phyloP scores from a whole-genome alignment of 2,329 filamentous ascomycete species.

The Fusarium incarnatum region DNA sequence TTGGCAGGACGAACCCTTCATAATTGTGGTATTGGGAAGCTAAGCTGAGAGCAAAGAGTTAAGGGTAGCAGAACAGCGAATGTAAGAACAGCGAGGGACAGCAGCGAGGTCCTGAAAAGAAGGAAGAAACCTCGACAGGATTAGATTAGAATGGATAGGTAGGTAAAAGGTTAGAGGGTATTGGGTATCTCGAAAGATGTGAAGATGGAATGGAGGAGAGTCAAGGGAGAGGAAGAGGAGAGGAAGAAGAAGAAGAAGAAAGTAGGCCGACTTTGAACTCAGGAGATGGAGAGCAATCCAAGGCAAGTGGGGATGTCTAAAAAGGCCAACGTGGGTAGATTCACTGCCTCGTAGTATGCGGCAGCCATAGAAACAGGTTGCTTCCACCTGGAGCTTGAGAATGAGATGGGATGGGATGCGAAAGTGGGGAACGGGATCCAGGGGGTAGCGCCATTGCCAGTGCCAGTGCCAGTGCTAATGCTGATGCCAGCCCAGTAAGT shows the following conservation, averaged over 20 bases:
- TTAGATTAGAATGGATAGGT: constrained; percentile 42
- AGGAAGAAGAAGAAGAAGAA: constrained; percentile 16
- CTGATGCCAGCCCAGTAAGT: not conserved
- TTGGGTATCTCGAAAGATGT: constrained; percentile 41
- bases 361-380: constrained; percentile 26
- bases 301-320: constrained; percentile 41
- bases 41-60: constrained; percentile 35
- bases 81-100: constrained; percentile 41
- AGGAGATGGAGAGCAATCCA: constrained; percentile 37
- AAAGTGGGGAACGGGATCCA: constrained; percentile 30
- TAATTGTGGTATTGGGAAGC: constrained; percentile 46
- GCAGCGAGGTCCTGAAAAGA: constrained; percentile 41
- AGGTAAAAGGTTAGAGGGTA: constrained; percentile 4
- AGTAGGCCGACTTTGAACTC: constrained; percentile 35
- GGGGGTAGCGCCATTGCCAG: constrained; percentile 9
- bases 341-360: constrained; percentile 15
- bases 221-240: constrained; percentile 17
- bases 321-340: constrained; percentile 48
- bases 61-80: constrained; percentile 34
- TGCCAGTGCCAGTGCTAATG: not conserved
- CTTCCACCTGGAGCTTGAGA: constrained; percentile 18
- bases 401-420: constrained; percentile 9
- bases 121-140: constrained; percentile 42
- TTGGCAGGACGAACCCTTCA: constrained; percentile 51
- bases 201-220: constrained; percentile 24